Percentiles rank a stretch among this genome's conserved stretches.
Evolutionary conservation across 768 basidiomycete species (phyloP).

Genomic region (Lentinula lateritia): DNA sequence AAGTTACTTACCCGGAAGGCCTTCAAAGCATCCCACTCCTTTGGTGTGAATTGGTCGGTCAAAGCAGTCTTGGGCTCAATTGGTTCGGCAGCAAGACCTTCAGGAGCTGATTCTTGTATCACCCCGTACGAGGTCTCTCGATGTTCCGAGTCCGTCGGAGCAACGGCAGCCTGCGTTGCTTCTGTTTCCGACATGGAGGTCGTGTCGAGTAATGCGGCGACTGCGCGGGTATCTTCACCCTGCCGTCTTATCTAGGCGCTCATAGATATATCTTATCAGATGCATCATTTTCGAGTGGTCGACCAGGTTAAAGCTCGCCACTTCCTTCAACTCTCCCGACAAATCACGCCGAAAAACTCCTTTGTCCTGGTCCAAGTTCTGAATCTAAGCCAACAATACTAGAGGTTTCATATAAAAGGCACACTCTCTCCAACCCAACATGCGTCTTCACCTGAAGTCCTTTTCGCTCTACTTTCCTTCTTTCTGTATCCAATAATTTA

Average conservation of each 20-base stretch:
- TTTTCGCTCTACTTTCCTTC: neutral
- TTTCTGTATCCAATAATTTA: neutral
- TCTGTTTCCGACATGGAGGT: neutral
- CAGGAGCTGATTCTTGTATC: constrained; percentile 5
- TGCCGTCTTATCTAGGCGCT: neutral
- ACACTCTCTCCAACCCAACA: neutral
- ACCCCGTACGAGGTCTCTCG: neutral
- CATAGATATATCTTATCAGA: neutral
- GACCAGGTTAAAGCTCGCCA: neutral
- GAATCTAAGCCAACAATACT: neutral
- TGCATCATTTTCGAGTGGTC: neutral
- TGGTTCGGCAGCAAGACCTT: constrained; percentile 11
- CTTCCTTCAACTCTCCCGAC: neutral
- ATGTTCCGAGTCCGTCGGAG: constrained; percentile 9
- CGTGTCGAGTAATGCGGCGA: neutral
- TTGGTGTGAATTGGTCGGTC: constrained; percentile 61
- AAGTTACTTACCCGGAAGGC: constrained; percentile 52
- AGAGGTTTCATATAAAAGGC: neutral
- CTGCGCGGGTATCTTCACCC: neutral
- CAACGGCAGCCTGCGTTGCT: neutral
- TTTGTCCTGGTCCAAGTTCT: neutral
- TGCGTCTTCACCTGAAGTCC: neutral
- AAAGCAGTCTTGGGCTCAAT: constrained; percentile 65
- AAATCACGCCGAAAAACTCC: neutral
- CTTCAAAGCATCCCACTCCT: constrained; percentile 69